Conservation (phyloP, 1,284 basidiomycete species). For the Vanrija sp. region DNA sequence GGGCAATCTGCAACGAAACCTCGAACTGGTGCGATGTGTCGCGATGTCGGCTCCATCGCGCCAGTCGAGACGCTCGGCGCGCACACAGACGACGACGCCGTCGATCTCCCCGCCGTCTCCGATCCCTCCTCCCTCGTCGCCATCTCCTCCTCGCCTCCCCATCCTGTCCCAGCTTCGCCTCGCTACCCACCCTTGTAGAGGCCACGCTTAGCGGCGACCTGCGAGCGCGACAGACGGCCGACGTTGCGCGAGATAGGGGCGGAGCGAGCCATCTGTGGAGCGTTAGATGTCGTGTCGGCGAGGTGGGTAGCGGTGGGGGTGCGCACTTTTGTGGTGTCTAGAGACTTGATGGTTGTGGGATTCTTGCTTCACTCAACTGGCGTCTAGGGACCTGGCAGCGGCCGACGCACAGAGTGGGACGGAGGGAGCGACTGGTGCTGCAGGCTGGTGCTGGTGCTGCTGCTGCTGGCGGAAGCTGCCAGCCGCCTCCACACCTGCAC, state of each 20-base stretch:
- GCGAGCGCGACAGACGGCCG: constrained; percentile 77
- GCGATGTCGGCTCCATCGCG: not conserved
- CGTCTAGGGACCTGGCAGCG: too few relatives aligned
- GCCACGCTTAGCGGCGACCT: constrained; percentile 74
- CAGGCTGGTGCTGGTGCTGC: too few relatives aligned
- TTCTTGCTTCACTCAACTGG: too few relatives aligned
- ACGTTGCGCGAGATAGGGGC: constrained; percentile 79
- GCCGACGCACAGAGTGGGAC: too few relatives aligned
- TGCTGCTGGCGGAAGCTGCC: too few relatives aligned
- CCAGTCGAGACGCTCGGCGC: not conserved
- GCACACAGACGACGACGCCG: not conserved
- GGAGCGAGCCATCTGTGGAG: constrained; percentile 80
- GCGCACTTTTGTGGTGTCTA: constrained; percentile 16
- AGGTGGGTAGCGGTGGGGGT: constrained; percentile 1
- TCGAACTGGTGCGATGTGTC: not conserved
- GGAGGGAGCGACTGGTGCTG: too few relatives aligned
- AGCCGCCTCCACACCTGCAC: too few relatives aligned
- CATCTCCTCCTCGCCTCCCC: not conserved
- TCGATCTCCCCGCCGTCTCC: not conserved
- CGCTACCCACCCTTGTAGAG: constrained; percentile 52
- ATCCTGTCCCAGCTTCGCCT: constrained; percentile 21
- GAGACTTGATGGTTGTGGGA: constrained; percentile 16
- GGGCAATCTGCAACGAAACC: not conserved
- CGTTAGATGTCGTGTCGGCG: constrained; percentile 6
- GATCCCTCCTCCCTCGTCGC: not conserved